Base-by-base conservation (phyloP, 768 basidiomycete genomes). In the Ephemerocybe angulata region DNA sequence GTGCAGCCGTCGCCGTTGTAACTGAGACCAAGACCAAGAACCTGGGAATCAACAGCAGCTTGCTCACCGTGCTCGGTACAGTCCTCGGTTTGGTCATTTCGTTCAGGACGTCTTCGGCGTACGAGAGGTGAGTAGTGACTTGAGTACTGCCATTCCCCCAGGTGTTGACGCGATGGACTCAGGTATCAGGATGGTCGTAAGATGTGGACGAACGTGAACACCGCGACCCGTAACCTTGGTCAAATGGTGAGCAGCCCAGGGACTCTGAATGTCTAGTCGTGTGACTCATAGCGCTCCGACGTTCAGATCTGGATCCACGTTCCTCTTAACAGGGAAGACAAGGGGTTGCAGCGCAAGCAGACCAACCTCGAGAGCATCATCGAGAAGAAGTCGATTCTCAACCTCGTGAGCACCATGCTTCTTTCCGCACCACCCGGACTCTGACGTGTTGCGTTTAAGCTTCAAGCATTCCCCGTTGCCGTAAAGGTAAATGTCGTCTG, bases 381-480 rank as follows among this genome's bases (percentile, higher is more conserved):
- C 50, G 87, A 89, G 73, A 90, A 89, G 69, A 85, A 86, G 70
- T 80, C 81, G 1, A 86, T 87, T 78, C 75, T 90, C 54, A 87
- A 87, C 62, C 65, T 90, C 47, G 82, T 84, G 56, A 57, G 77
- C 66, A n/a, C 12, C 1, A 29, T 29, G 43, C 35, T 19, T 29
- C n/a, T 6, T 28, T 38, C 19, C 15, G 15, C 22, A 3, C 33
- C 17, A 21, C 15, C 22, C 31, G 28, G 41, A 30, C 29, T 50
- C n/a, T 12, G 53, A 30, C 35, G 30, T 46, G n/a, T n/a, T n/a
- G n/a, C n/a, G n/a, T n/a, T n/a, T n/a, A n/a, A 86, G 84, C 72
- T 87, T 19, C 84, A 86, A 75, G 86, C 85, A 0, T 87, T 81
- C 62, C 75, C 84, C 1, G 84, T 88, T 3, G 70, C 86, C 3